Evolutionary conservation across 345 rosid genomes (phyloP), one percentile per base, ranked within the genome.

Genomic region (Raphanus raphanistrum): DNA sequence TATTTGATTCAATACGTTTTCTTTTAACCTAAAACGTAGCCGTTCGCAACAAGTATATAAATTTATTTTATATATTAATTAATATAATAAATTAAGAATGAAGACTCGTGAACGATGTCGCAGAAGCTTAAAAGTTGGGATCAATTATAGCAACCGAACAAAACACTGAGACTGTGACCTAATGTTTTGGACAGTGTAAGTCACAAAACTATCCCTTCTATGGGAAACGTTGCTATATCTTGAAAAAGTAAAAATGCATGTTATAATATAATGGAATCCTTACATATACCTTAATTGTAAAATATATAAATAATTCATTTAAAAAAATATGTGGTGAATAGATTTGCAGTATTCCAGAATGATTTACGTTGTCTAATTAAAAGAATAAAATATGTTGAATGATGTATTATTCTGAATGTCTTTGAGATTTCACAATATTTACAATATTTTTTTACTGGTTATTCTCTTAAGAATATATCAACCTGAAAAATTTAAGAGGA

Each of bases 61-160:
- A 28, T 28, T 28, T 28, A 28, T 28, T 28, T 48, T 33, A 5
- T 36, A 48, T 48, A 15, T 12, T 77, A 38, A 15, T 16, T 70
- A 38, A 35, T 5, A 36, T 55, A 64, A 55, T 70, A 70, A 12
- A 54, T 26, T 12, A 79, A 35, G 36, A 60, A 32, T 67, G 29
- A 70, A 36, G 65, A 13, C 74, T 59, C 67, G 70, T 79, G 77
- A 72, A n/a, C 73, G 71, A 59, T 48, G 68, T 72, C 50, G 70
- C 62, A 15, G 11, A 72, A 66, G 55, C 77, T 72, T 73, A 35
- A 61, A 60, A 73, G 64, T 68, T 60, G 64, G 65, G 54, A 73
- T 68, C 78, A 73, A 79, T 79, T 50, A 73, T 79, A 59, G 50
- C 73, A 73, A 73, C 68, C 68, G 4, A 72, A 79, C 82, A 79